These are phyloP conservation scores for Umbelopsis isabellina DNA, from an alignment of 192 early-diverging fungal genomes.

Conservation along the genomic window DNA sequence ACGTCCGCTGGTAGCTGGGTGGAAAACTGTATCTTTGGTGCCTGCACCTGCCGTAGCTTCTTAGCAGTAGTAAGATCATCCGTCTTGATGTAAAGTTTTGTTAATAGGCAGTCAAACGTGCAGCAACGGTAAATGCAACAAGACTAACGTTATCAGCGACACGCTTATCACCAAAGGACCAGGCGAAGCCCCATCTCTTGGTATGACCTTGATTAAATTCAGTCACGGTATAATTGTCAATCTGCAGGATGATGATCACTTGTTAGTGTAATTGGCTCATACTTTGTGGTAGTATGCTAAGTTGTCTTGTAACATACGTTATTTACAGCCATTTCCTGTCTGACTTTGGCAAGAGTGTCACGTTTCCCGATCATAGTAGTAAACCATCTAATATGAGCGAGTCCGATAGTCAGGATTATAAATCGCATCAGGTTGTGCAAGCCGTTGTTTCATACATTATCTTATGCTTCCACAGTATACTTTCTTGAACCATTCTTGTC, in stretches of 20 bases:
- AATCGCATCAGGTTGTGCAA: background rate
- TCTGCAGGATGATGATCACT: constrained; percentile 24
- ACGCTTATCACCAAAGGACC: constrained; percentile 54
- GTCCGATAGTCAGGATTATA: background rate
- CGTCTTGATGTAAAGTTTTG: background rate
- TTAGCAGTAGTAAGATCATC: constrained; percentile 21
- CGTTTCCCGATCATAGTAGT: constrained; percentile 78
- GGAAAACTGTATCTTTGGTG: constrained; percentile 29
- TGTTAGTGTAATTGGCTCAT: no score
- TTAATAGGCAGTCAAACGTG: background rate
- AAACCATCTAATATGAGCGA: constrained; percentile 63
- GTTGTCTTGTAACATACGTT: constrained; percentile 33
- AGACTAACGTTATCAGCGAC: constrained; percentile 21
- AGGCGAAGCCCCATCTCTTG: constrained; percentile 57
- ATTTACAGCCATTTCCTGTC: constrained; percentile 43
- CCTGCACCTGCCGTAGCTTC: constrained; percentile 20
- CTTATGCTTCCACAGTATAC: constrained; percentile 38
- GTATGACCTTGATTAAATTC: constrained; percentile 61
- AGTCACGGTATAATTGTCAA: constrained; percentile 55
- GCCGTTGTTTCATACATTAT: constrained; percentile 37
- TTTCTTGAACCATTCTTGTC: constrained; percentile 68
- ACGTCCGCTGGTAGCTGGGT: background rate
- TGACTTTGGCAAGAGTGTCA: constrained; percentile 48
- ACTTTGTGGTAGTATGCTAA: no score
- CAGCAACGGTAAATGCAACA: background rate